A percentile compares a stretch with the other conserved stretches of the same genome.
These are phyloP conservation scores for Arachnomyces sp. DNA, from an alignment of 2,329 filamentous ascomycete species.

Conservation along the genomic window DNA sequence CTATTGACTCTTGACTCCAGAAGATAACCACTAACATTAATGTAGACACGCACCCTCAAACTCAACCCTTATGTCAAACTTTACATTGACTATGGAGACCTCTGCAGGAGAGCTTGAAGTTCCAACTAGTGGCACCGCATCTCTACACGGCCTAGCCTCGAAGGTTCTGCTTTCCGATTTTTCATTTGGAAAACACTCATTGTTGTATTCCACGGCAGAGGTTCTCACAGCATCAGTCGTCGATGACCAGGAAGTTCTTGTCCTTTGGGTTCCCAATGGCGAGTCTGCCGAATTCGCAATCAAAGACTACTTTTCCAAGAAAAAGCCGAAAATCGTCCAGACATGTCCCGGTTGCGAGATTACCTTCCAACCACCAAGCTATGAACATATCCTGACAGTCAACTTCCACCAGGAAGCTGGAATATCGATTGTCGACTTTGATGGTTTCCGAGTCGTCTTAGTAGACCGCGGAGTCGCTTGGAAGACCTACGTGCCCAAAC, in stretches of 20 bases:
- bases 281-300: conserved; percentile 50
- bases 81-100: conserved; percentile 25
- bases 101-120: conserved; percentile 49
- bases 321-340: conserved; percentile 3
- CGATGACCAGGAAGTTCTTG: conserved; percentile 40
- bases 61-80: conserved; percentile 28
- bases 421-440: conserved; percentile 43
- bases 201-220: conserved; percentile 52
- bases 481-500: conserved; percentile 49
- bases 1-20: conserved; percentile 39
- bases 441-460: too few species aligned
- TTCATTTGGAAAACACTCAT: conserved; percentile 42
- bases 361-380: too few species aligned
- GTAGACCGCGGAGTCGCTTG: conserved; percentile 48
- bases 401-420: conserved; percentile 26
- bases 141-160: conserved; percentile 55
- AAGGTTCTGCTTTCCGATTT: conserved; percentile 59
- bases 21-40: conserved; percentile 45
- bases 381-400: conserved; percentile 14
- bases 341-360: conserved; percentile 30
- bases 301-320: conserved; percentile 20
- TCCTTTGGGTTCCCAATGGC: conserved; percentile 48
- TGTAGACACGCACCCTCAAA: conserved; percentile 47
- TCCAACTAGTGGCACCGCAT: conserved; percentile 42
- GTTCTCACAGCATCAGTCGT: conserved; percentile 46